Conservation (phyloP, 2,329 filamentous ascomycete genomes). For the Colletotrichum neosansevieriae region DNA sequence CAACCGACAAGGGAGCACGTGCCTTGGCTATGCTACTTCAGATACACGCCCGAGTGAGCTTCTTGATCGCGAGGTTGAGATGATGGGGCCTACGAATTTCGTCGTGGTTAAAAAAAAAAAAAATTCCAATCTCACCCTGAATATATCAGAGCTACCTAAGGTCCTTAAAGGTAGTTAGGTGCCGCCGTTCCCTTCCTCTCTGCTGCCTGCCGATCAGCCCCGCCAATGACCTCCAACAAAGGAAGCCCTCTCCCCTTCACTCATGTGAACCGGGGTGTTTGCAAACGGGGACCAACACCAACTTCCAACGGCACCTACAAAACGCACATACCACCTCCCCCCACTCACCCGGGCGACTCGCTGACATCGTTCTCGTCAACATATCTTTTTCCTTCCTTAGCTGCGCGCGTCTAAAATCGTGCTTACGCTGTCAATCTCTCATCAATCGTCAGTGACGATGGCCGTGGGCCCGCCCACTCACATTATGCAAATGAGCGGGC, state of each 20-base stretch:
- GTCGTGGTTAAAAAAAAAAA: neutral
- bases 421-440: neutral
- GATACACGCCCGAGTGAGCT: neutral
- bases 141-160: too few species aligned
- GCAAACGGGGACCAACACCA: neutral
- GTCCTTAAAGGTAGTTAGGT: neutral
- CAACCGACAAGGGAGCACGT: neutral
- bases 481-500: too few species aligned
- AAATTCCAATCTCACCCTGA: too few species aligned
- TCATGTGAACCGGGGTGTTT: too few species aligned
- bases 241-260: too few species aligned
- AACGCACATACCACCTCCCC: neutral
- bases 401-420: neutral
- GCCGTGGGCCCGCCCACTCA: too few species aligned
- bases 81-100: neutral
- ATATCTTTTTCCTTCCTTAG: neutral
- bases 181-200: conserved; percentile 2
- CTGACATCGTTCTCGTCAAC: neutral
- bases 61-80: neutral
- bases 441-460: too few species aligned
- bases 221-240: neutral
- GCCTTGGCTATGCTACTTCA: too few species aligned
- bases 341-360: conserved; percentile 14
- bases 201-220: conserved; percentile 22
- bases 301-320: neutral